phyloP scores from a whole-genome alignment of 2,329 filamentous ascomycete species.

The Colletotrichum lindemuthianum region DNA sequence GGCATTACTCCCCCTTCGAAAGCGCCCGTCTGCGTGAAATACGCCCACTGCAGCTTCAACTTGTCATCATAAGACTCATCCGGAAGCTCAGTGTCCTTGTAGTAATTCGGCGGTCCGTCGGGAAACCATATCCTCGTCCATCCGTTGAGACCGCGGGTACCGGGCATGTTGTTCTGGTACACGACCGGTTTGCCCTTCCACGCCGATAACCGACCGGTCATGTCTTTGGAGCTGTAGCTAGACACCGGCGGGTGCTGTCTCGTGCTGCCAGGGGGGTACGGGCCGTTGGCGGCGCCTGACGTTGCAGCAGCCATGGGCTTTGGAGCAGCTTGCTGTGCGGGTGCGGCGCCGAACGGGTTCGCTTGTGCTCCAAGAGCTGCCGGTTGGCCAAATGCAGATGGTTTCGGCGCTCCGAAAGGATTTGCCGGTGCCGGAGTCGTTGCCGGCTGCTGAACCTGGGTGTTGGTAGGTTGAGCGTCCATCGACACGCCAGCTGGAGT shows the following conservation, averaged over 20 bases:
- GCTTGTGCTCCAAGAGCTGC: constrained; percentile 15
- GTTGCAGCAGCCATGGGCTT: constrained; percentile 27
- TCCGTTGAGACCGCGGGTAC: constrained; percentile 61
- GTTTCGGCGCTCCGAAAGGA: constrained; percentile 46
- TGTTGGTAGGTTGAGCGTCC: constrained; percentile 39
- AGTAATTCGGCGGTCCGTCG: constrained; percentile 72
- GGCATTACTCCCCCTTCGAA: constrained; percentile 81
- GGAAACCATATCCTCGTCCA: constrained; percentile 79
- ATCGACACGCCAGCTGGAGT: constrained; percentile 6
- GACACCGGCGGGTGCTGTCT: constrained; percentile 56
- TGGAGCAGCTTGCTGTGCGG: constrained; percentile 33
- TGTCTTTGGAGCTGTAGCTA: constrained; percentile 54
- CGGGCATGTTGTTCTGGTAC: constrained; percentile 64
- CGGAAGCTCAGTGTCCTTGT: constrained; percentile 70
- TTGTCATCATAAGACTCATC: constrained; percentile 67
- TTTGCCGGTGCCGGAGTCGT: constrained; percentile 36
- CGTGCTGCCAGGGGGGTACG: constrained; percentile 56
- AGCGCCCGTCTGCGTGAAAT: constrained; percentile 70
- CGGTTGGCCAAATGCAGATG: constrained; percentile 43
- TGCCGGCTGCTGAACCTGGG: constrained; percentile 43
- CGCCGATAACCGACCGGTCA: constrained; percentile 57
- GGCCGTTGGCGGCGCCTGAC: constrained; percentile 41
- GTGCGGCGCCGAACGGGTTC: constrained; percentile 41
- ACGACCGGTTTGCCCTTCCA: constrained; percentile 73
- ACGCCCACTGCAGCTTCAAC: constrained; percentile 70